These are phyloP conservation scores for Carex cristatella DNA, from an alignment of 176 grass and related monocot genomes.

Conservation along the genomic window DNA sequence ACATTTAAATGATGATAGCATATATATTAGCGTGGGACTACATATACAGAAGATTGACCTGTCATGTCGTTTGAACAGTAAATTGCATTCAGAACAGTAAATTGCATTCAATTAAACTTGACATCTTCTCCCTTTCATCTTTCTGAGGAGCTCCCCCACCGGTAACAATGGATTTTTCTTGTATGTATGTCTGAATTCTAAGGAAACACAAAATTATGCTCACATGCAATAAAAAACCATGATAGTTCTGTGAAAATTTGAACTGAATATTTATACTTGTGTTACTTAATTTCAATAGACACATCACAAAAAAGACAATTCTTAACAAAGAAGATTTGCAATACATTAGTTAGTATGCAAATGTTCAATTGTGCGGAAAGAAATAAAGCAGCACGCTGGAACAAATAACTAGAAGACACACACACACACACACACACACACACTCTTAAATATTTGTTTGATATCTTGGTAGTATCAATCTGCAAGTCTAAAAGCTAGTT, in stretches of 20 bases:
- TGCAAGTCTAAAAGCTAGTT: background rate
- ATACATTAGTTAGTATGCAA: background rate
- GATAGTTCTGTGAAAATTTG: background rate
- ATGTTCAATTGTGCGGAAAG: background rate
- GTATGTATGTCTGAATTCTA: background rate
- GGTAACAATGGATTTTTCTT: background rate
- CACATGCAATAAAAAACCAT: background rate
- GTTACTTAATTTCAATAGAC: background rate
- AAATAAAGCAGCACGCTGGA: background rate
- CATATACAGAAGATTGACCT: conserved; percentile 9
- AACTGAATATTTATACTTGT: background rate
- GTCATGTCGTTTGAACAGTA: conserved; percentile 23
- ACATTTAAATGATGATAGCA: background rate
- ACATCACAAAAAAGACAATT: background rate
- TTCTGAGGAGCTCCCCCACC: background rate
- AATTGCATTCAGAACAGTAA: conserved; percentile 14
- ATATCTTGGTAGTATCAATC: background rate
- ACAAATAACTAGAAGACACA: conserved; percentile 7
- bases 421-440: background rate
- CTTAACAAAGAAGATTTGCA: background rate
- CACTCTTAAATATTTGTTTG: background rate
- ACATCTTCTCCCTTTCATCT: background rate
- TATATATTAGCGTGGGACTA: conserved; percentile 6
- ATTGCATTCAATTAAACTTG: background rate
- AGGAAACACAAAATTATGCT: background rate